Percentiles rank a stretch among this genome's conserved stretches.
These are phyloP conservation scores for Terfezia boudieri DNA, from an alignment of 495 filamentous ascomycete species.

Conservation along the genomic window DNA sequence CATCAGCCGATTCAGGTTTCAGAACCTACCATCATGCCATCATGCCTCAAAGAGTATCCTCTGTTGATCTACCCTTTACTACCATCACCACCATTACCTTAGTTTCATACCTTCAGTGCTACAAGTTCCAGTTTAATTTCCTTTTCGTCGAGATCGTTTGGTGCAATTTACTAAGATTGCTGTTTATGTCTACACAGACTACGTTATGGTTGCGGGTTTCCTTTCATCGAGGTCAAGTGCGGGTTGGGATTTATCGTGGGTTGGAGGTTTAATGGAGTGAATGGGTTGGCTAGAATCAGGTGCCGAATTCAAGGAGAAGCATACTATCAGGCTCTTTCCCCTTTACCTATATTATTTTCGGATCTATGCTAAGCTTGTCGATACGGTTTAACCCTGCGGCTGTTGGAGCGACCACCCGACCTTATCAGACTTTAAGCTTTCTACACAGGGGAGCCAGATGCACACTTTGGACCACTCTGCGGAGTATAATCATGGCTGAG, in stretches of 20 bases:
- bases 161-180: background rate
- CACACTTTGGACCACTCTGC: too few species aligned
- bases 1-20: too few species aligned
- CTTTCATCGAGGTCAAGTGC: background rate
- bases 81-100: background rate
- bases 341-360: background rate
- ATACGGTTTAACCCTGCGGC: too few species aligned
- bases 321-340: background rate
- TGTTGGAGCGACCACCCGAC: too few species aligned
- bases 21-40: background rate
- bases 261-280: background rate
- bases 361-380: background rate
- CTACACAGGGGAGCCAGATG: too few species aligned
- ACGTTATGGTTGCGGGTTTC: background rate
- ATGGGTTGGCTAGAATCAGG: background rate
- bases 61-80: background rate
- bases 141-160: background rate
- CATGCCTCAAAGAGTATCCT: background rate
- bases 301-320: background rate
- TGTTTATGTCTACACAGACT: background rate
- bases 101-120: background rate
- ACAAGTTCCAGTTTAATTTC: background rate
- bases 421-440: too few species aligned
- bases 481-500: too few species aligned
- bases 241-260: background rate